These are phyloP conservation scores for Botrytis sinoallii DNA, from an alignment of 2,329 filamentous ascomycete genomes.

Conservation along the genomic window DNA sequence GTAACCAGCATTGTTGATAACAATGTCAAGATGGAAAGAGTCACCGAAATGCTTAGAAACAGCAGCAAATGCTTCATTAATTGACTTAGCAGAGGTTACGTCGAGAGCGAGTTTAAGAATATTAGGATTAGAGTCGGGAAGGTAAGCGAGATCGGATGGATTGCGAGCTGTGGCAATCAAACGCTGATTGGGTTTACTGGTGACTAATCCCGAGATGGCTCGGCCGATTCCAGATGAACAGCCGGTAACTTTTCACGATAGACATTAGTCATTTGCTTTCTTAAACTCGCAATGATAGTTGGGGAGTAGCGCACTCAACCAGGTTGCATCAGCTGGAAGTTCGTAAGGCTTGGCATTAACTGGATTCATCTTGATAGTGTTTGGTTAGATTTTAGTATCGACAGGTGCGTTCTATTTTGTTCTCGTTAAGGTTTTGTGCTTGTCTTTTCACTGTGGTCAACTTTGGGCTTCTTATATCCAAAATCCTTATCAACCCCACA, in stretches of 20 bases:
- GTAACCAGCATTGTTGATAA: slow-evolving; percentile 61
- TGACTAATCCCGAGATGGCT: slow-evolving; percentile 41
- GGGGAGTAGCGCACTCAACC: neutral
- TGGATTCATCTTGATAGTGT: neutral
- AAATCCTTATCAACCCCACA: too few relatives aligned
- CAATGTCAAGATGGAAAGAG: slow-evolving; percentile 56
- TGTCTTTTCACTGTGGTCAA: neutral
- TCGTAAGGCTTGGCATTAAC: slow-evolving; percentile 6
- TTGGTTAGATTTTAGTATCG: neutral
- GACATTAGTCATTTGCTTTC: neutral
- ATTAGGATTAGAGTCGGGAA: slow-evolving; percentile 39
- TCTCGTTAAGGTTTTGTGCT: too few relatives aligned
- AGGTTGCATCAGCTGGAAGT: neutral
- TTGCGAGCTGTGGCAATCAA: slow-evolving; percentile 51
- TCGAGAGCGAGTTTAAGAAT: slow-evolving; percentile 48
- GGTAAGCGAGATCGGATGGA: slow-evolving; percentile 40
- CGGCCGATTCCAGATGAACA: slow-evolving; percentile 49
- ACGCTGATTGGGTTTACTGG: slow-evolving; percentile 41
- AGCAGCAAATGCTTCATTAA: slow-evolving; percentile 38
- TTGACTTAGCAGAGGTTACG: slow-evolving; percentile 43
- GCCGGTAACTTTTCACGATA: slow-evolving; percentile 43
- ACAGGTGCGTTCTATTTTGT: neutral
- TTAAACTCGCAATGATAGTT: neutral
- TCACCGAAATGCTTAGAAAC: slow-evolving; percentile 39
- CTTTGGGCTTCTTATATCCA: neutral